Evolutionary conservation across 805 yeast species (phyloP).

Genomic region (Cyberlindnera maclurae): DNA sequence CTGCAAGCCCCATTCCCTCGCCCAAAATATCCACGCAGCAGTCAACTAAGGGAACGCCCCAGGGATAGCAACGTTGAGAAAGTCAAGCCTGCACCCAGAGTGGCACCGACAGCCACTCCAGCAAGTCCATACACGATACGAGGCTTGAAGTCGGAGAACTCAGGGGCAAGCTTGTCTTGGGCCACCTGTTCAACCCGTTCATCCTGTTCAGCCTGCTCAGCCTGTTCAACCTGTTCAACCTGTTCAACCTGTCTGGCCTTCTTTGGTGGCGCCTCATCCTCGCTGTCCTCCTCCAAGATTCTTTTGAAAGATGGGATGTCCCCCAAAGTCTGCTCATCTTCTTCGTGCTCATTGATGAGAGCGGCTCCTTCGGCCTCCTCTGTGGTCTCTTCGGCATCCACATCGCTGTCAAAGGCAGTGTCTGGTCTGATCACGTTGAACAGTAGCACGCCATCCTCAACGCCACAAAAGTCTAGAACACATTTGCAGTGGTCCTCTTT

Average conservation of each 20-base stretch:
- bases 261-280: too few relatives aligned
- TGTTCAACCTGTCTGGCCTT: too few relatives aligned
- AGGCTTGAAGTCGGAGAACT: not conserved
- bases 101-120: conserved; percentile 11
- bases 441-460: not conserved
- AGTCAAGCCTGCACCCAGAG: conserved; percentile 14
- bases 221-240: not conserved
- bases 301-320: too few relatives aligned
- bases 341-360: not conserved
- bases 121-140: conserved; percentile 5
- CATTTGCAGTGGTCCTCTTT: conserved; percentile 4
- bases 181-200: too few relatives aligned
- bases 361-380: conserved; percentile 1
- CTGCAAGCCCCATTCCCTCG: too few relatives aligned
- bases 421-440: conserved; percentile 4
- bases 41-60: conserved; percentile 5
- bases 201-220: not conserved
- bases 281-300: too few relatives aligned
- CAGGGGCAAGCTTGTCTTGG: too few relatives aligned
- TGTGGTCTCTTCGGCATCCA: not conserved
- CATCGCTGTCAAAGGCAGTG: not conserved
- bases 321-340: too few relatives aligned
- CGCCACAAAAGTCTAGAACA: conserved; percentile 3
- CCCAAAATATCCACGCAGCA: too few relatives aligned
- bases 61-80: conserved; percentile 9